These are phyloP conservation scores for Talaromyces albobiverticillius DNA, from an alignment of 2,329 filamentous ascomycete species.

Conservation along the genomic window DNA sequence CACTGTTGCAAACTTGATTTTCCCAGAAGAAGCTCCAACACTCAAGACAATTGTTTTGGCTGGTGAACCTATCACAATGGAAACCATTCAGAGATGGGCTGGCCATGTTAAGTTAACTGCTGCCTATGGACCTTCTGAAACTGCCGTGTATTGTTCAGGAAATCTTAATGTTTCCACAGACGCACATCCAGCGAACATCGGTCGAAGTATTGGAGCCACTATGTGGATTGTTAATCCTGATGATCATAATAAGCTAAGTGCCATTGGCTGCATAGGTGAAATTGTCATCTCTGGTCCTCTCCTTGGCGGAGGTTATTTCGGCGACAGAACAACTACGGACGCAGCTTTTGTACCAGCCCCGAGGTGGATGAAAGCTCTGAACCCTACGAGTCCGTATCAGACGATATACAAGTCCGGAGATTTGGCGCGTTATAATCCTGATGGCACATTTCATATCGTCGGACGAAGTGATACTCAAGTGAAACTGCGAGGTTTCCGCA, in stretches of 20 bases:
- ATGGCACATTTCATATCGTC: slow-evolving; percentile 33
- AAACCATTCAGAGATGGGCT: slow-evolving; percentile 69
- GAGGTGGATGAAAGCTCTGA: slow-evolving; percentile 26
- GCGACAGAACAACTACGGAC: slow-evolving; percentile 36
- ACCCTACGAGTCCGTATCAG: slow-evolving; percentile 23
- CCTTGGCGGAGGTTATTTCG: slow-evolving; percentile 45
- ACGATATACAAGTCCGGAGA: slow-evolving; percentile 36
- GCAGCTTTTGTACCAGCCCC: slow-evolving; percentile 37
- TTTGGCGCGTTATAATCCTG: slow-evolving; percentile 30
- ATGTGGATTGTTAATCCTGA: slow-evolving; percentile 46
- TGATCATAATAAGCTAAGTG: slow-evolving; percentile 41
- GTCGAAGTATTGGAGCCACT: slow-evolving; percentile 24
- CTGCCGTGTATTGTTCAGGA: slow-evolving; percentile 2
- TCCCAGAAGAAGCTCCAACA: slow-evolving; percentile 37
- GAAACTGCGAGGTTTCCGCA: slow-evolving; percentile 40
- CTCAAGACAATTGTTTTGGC: slow-evolving; percentile 44
- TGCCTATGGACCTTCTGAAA: slow-evolving; percentile 38
- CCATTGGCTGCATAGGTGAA: slow-evolving; percentile 39
- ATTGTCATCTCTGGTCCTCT: slow-evolving; percentile 41
- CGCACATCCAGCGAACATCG: background rate
- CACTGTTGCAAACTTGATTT: slow-evolving; percentile 39
- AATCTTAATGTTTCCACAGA: background rate
- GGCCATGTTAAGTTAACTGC: slow-evolving; percentile 37
- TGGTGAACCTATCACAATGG: slow-evolving; percentile 64
- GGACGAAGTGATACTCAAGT: slow-evolving; percentile 38